These are phyloP conservation scores for Rubroboletus pulcherrimus DNA, from an alignment of 768 basidiomycete genomes.

Conservation along the genomic window DNA sequence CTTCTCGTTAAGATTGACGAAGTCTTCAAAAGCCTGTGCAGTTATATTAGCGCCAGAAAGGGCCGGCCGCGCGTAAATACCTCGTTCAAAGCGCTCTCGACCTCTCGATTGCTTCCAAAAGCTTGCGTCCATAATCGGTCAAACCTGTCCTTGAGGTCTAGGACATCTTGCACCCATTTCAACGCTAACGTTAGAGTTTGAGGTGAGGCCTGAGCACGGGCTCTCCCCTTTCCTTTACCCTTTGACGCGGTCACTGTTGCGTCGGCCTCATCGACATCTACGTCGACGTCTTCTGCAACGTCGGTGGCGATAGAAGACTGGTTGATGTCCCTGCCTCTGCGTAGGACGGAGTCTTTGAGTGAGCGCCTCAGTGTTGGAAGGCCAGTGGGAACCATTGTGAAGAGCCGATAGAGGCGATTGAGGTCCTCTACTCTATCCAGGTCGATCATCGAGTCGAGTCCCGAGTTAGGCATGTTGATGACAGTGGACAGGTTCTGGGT, in stretches of 20 bases:
- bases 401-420: conserved; percentile 74
- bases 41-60: conserved; percentile 1
- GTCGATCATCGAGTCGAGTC: conserved; percentile 85
- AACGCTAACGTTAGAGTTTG: conserved; percentile 59
- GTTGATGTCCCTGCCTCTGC: conserved; percentile 79
- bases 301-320: conserved; percentile 47
- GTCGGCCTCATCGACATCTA: conserved; percentile 35
- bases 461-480: conserved; percentile 77
- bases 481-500: conserved; percentile 72
- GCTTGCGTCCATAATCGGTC: conserved; percentile 69
- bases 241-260: conserved; percentile 34
- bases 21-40: conserved; percentile 82
- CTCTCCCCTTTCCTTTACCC: conserved; percentile 57
- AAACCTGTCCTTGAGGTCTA: conserved; percentile 90
- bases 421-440: conserved; percentile 73
- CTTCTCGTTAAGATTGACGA: conserved; percentile 84
- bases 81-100: conserved; percentile 83
- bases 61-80: conserved; percentile 39
- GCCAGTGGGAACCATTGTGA: conserved; percentile 62
- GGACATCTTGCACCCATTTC: conserved; percentile 90
- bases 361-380: conserved; percentile 58
- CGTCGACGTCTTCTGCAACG: conserved; percentile 31
- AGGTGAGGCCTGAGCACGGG: conserved; percentile 38
- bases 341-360: conserved; percentile 67
- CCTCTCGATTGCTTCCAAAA: conserved; percentile 66